Base-by-base conservation (phyloP, 768 basidiomycete genomes). In the Kwoniella europaea region DNA sequence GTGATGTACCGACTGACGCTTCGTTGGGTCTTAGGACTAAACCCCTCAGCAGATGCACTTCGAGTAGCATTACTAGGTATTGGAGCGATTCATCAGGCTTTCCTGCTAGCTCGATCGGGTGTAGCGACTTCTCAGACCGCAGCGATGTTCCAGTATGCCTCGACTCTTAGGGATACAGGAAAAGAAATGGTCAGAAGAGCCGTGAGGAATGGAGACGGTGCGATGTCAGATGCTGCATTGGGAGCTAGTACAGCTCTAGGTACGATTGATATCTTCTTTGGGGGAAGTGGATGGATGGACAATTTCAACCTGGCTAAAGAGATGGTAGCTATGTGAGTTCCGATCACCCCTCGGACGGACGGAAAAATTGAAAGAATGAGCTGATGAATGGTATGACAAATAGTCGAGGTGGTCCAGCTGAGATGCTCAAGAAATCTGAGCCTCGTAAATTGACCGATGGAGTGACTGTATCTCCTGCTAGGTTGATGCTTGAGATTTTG, bases 71-170 rank as follows among this genome's bases (percentile, higher is more conserved):
- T 86, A 41, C 82, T 85, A 61, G 85, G 85, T 61, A 81, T 85
- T 13, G 85, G 83, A 12, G 85, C 85, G 20, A 84, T 86, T 35
- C 86, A 86, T 75, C 86, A 86, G 76, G 84, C 85, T 18, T 86
- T 84, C 78, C 81, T 85, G 54, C 75, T 85, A 42, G 83, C 86
- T 16, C 83, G 84, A 74, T 79, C 80, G 10, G 74, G 76, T 12
- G 69, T 74, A 54, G 61, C 71, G 29, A 72, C 71, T 20, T 43
- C 59, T 22, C 81, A 78, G 57, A 82, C 78, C 9, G 74, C 74
- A 18, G 76, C 74, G 43, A 80, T 85, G 77, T 82, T 86, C 76
- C 77, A 84, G 60, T 83, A 84, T 56, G 85, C 83, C 35, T 75
- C 80, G 50, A 79, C 75, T 4, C 80, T 84, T 64, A 79, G 85